Percentiles rank a stretch among this genome's conserved stretches.
Conservation (phyloP, 2,329 filamentous ascomycete species). For the Trichoderma sp. region DNA sequence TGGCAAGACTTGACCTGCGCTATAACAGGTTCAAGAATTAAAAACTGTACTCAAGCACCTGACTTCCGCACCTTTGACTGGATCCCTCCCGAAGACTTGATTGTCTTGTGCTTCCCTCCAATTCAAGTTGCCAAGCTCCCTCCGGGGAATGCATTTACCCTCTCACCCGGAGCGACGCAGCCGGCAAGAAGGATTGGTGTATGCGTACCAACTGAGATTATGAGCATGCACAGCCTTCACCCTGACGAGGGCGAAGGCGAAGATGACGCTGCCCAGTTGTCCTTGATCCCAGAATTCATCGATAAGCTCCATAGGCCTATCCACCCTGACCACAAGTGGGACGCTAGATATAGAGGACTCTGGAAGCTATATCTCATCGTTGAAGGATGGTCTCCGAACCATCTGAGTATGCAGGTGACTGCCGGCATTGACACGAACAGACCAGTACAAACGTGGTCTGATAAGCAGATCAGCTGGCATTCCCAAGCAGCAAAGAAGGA, state of each 20-base stretch:
- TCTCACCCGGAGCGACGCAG: background rate
- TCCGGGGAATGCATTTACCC: constrained; percentile 7
- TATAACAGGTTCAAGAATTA: background rate
- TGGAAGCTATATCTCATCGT: constrained; percentile 25
- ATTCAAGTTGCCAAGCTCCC: constrained; percentile 14
- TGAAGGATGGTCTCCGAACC: constrained; percentile 15
- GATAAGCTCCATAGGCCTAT: constrained; percentile 1
- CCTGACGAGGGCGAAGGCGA: constrained; percentile 14
- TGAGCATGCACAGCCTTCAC: constrained; percentile 2
- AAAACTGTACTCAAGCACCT: background rate
- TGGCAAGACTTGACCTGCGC: background rate
- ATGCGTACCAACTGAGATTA: constrained; percentile 6
- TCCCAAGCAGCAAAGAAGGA: background rate
- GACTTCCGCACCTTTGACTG: constrained; percentile 28
- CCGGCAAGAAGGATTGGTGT: constrained; percentile 14
- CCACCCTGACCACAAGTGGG: background rate
- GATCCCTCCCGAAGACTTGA: constrained; percentile 25
- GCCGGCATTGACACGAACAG: background rate
- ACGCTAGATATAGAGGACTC: background rate
- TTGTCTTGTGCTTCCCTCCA: constrained; percentile 22
- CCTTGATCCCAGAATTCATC: constrained; percentile 22
- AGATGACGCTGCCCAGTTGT: constrained; percentile 18
- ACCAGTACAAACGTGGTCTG: background rate
- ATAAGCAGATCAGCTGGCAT: background rate
- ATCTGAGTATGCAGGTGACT: constrained; percentile 5